A percentile compares a stretch with the other conserved stretches of the same genome.
Conservation (phyloP, 2,329 filamentous ascomycete species). For the Metarhizium sp. region DNA sequence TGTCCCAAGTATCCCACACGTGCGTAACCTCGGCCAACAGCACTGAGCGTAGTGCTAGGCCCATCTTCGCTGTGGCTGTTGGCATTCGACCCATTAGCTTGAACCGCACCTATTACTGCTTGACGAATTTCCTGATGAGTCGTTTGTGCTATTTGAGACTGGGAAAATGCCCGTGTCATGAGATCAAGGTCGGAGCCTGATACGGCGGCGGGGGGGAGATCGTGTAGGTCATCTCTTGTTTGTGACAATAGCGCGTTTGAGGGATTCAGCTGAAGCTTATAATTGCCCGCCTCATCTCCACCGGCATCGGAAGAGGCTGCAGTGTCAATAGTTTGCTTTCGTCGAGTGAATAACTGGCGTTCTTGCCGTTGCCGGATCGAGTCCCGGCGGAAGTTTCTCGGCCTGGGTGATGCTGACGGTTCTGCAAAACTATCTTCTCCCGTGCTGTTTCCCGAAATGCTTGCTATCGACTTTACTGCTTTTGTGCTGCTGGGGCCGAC, state of each 20-base stretch:
- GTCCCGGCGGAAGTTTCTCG: constrained; percentile 61
- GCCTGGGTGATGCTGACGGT: constrained; percentile 50
- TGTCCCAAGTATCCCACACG: constrained; percentile 73
- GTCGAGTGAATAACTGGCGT: constrained; percentile 79
- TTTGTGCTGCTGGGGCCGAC: constrained; percentile 79
- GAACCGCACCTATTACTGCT: constrained; percentile 53
- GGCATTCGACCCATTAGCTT: constrained; percentile 55
- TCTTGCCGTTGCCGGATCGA: constrained; percentile 84
- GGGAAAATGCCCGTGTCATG: constrained; percentile 65
- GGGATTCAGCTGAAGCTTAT: constrained; percentile 40
- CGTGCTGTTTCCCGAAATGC: constrained; percentile 66
- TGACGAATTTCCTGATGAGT: constrained; percentile 72
- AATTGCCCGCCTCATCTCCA: constrained; percentile 39
- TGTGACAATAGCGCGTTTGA: constrained; percentile 40
- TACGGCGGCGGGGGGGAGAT: constrained; percentile 48
- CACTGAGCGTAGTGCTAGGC: constrained; percentile 42
- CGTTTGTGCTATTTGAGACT: constrained; percentile 65
- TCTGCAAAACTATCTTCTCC: constrained; percentile 57
- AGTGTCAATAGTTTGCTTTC: constrained; percentile 53
- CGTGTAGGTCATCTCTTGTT: constrained; percentile 60
- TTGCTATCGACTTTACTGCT: constrained; percentile 84
- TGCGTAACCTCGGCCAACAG: constrained; percentile 69
- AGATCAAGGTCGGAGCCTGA: constrained; percentile 71
- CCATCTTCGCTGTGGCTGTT: constrained; percentile 39
- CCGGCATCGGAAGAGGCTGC: constrained; percentile 51